Evolutionary conservation across 176 grass and related monocot species (phyloP).

Genomic region (Olyra latifolia): DNA sequence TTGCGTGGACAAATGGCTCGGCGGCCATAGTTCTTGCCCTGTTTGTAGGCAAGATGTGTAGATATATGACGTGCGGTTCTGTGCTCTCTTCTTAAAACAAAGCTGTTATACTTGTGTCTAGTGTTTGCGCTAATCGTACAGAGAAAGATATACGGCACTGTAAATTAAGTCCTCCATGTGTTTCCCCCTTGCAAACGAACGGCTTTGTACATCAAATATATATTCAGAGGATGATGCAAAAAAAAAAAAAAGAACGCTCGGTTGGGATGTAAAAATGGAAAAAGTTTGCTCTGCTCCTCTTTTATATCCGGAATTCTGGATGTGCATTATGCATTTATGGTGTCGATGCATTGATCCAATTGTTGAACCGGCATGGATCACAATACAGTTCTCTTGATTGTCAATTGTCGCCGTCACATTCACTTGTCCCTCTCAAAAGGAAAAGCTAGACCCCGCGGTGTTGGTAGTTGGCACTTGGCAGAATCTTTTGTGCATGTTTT

Average conservation of each 20-base stretch:
- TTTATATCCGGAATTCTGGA: background rate
- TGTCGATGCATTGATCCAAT: background rate
- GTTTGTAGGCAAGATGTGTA: slow-evolving; percentile 77
- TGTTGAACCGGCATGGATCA: background rate
- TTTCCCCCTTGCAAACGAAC: background rate
- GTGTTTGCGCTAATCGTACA: background rate
- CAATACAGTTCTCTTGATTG: background rate
- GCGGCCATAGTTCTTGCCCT: slow-evolving; percentile 66
- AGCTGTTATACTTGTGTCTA: background rate
- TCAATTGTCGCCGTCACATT: background rate
- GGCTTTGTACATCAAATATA: background rate
- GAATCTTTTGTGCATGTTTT: background rate
- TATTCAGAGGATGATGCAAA: background rate
- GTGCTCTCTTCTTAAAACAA: background rate
- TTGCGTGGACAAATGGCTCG: slow-evolving; percentile 85
- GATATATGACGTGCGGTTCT: background rate
- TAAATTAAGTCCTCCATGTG: slow-evolving; percentile 21
- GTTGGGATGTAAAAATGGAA: background rate
- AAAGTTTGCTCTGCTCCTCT: background rate
- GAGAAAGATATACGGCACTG: background rate
- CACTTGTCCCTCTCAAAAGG: background rate
- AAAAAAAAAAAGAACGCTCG: background rate
- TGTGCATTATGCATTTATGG: background rate
- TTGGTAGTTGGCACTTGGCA: too few species aligned
- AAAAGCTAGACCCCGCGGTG: background rate